These are phyloP conservation scores for Fusarium palustre DNA, from an alignment of 2,329 filamentous ascomycete species.

Conservation along the genomic window DNA sequence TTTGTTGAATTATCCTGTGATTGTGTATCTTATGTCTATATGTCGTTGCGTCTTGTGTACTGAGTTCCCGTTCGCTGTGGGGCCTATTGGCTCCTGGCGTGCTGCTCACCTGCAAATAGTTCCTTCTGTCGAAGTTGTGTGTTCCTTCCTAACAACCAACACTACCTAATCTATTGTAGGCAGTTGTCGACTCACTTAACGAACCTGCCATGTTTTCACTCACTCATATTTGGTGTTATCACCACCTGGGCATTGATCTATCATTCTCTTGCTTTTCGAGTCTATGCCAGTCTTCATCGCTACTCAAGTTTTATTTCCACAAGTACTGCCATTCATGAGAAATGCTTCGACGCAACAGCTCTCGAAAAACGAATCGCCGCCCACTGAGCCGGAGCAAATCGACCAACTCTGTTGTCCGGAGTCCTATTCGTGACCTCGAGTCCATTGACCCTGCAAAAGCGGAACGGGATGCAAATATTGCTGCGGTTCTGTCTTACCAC, in stretches of 20 bases:
- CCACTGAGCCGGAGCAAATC: conserved; percentile 66
- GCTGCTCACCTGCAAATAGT: conserved; percentile 1
- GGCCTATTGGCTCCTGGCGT: background rate
- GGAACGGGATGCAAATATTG: conserved; percentile 70
- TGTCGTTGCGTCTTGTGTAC: too few relatives aligned
- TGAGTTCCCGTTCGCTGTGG: too few relatives aligned
- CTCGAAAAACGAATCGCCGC: conserved; percentile 55
- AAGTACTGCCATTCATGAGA: conserved; percentile 19
- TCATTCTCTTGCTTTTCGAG: conserved; percentile 4
- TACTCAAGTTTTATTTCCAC: background rate
- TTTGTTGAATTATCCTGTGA: background rate
- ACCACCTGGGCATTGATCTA: conserved; percentile 21
- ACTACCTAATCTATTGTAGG: rapidly evolving
- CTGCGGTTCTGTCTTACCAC: conserved; percentile 70
- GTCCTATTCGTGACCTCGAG: conserved; percentile 58
- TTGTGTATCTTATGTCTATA: background rate
- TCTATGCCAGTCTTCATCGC: background rate
- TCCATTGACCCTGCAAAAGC: conserved; percentile 62
- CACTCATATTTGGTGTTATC: background rate
- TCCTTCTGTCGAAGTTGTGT: background rate
- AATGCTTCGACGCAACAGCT: conserved; percentile 65
- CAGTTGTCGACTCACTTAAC: background rate
- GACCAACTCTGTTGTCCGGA: conserved; percentile 57
- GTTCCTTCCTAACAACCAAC: conserved; percentile 4
- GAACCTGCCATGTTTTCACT: background rate